Evolutionary conservation across 768 basidiomycete genomes (phyloP).

Genomic region (Cystobasidium onofrii): DNA sequence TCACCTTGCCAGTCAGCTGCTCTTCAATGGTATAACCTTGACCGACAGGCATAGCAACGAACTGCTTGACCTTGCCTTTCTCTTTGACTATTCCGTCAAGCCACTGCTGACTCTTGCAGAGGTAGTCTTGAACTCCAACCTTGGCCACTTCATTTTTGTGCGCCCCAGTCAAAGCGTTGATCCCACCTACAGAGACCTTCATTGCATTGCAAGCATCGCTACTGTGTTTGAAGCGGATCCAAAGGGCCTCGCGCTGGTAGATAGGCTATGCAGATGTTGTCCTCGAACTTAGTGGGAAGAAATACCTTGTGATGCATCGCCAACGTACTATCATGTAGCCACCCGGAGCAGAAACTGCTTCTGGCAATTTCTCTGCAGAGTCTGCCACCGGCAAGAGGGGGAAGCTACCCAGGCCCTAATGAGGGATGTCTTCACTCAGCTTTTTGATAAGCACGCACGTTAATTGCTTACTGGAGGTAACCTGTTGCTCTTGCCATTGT

Average conservation of each 20-base stretch:
- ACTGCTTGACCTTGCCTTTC: not conserved
- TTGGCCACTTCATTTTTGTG: not conserved
- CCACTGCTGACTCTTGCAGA: not conserved
- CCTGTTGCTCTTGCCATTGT: not conserved
- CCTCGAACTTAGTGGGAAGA: too few relatives aligned
- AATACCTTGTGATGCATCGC: not conserved
- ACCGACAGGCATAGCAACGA: conserved; percentile 1
- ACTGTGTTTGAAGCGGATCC: not conserved
- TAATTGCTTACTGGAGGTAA: not conserved
- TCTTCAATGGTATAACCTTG: conserved; percentile 16
- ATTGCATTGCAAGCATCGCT: not conserved
- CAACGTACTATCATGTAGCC: not conserved
- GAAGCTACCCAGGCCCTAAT: not conserved
- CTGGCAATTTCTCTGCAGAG: not conserved
- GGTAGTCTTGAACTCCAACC: not conserved
- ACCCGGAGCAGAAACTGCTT: not conserved
- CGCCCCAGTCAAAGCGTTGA: conserved; percentile 11
- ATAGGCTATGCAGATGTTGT: not conserved
- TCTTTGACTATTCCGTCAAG: conserved; percentile 10
- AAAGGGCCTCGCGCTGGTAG: conserved; percentile 2
- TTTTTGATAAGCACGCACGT: not conserved
- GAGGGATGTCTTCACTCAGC: not conserved
- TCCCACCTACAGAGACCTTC: conserved; percentile 20
- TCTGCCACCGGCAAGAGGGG: not conserved
- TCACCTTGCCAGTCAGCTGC: conserved; percentile 18